Evolutionary conservation across 768 basidiomycete genomes (phyloP), one percentile per base, ranked within the genome.

Genomic region (Lactarius tabidus): DNA sequence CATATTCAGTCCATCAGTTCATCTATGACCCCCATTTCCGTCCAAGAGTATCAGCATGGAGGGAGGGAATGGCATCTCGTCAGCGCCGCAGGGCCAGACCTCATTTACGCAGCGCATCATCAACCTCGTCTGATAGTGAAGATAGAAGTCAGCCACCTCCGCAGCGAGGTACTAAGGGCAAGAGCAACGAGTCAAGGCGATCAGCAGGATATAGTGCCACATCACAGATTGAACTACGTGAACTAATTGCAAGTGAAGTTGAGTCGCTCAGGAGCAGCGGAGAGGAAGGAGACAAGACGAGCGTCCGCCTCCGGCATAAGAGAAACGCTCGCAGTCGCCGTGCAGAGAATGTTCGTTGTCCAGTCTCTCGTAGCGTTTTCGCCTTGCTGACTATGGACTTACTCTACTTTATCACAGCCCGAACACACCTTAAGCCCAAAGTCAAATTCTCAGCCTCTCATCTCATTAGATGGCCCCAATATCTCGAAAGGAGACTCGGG

Each of bases 21-120:
- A 41, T 70, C 18, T 70, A 65, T 10, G 69, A 70, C 29, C 67
- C 67, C 26, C 67, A 70, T 57, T 33, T 70, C 17, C 60, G 67
- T 59, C 69, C 69, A 6, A 65, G 8, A 35, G 2, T 58, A 38
- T 23, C 55, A 15, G 61, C 63, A 29, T 70, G 69, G 69, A 45
- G 23, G 53, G 67, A 69, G 29, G 56, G 48, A 29, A 9, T 45
- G 36, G 20, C 57, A 29, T 59, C 63, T 18, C 63, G 58, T 48
- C 55, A 26, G 45, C 57, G 64, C 58, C 48, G 57, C 51, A 64
- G 18, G 45, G 62, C 62, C 36, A 52, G 52, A 59, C 54, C 60
- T 31, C 61, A 57, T n/a, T 18, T 20, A 31, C 63, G 38, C 39
- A 57, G 18, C 33, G 60, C 7, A 52, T 55, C 68, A 8, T 26